phyloP scores from a whole-genome alignment of 2,329 filamentous ascomycete genomes.

The Colletotrichum sp. region DNA sequence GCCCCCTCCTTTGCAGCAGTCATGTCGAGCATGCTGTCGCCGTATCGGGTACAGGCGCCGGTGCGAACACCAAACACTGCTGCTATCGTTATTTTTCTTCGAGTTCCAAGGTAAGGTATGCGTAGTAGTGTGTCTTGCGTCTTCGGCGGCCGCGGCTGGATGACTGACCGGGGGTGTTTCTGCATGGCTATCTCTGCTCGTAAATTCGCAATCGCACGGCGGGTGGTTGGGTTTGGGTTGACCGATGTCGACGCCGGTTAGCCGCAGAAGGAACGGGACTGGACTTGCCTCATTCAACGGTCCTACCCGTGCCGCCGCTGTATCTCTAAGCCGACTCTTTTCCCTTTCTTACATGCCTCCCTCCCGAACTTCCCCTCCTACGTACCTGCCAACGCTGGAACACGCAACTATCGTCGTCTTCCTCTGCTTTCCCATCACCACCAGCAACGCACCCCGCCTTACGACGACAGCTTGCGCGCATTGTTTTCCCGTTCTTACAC shows the following conservation, averaged over 20 bases:
- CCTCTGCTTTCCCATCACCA: not conserved
- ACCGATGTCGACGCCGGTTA: not conserved
- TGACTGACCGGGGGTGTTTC: not conserved
- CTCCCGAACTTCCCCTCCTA: not conserved
- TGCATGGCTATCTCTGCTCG: not conserved
- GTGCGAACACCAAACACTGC: too few species aligned
- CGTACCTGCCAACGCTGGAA: not conserved
- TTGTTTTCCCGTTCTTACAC: not conserved
- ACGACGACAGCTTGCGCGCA: not conserved
- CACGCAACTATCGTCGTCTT: constrained; percentile 1
- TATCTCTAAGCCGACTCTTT: not conserved
- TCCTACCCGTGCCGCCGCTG: not conserved
- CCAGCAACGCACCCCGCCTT: not conserved
- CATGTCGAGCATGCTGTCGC: constrained; percentile 5
- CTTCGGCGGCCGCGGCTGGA: not conserved
- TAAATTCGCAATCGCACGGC: not conserved
- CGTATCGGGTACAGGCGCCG: constrained; percentile 12
- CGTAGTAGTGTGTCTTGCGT: not conserved
- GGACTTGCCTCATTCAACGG: not conserved
- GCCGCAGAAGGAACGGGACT: not conserved
- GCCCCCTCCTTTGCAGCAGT: not conserved
- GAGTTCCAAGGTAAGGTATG: not conserved
- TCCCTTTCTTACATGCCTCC: not conserved
- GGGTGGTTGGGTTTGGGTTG: not conserved
- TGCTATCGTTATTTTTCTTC: not conserved